Evolutionary conservation across 441 rosid species (phyloP).

Genomic region (Omphalea diandra): DNA sequence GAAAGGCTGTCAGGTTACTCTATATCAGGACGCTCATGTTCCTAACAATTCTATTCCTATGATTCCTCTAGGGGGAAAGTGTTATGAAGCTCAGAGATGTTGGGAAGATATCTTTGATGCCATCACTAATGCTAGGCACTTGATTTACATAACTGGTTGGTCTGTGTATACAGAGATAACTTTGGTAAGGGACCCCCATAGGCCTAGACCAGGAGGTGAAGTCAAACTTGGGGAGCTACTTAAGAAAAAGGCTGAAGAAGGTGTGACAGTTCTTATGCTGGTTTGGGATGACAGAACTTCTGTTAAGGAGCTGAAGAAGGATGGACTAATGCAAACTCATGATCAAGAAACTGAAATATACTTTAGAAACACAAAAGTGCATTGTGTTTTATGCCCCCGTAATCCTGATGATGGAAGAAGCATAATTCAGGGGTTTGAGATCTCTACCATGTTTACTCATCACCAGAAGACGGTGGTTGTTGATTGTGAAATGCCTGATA

Average conservation of each 20-base stretch:
- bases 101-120: slow-evolving; percentile 66
- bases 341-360: slow-evolving; percentile 37
- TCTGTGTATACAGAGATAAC: slow-evolving; percentile 26
- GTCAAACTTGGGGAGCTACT: slow-evolving; percentile 35
- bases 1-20: slow-evolving; percentile 70
- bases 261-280: slow-evolving; percentile 40
- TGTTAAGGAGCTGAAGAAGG: slow-evolving; percentile 27
- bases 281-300: slow-evolving; percentile 50
- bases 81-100: slow-evolving; percentile 72
- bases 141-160: slow-evolving; percentile 44
- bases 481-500: slow-evolving; percentile 23
- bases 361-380: slow-evolving; percentile 34
- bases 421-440: slow-evolving; percentile 24
- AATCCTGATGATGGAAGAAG: slow-evolving; percentile 33
- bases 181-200: slow-evolving; percentile 29
- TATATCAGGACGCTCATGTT: slow-evolving; percentile 92
- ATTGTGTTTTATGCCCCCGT: slow-evolving; percentile 31
- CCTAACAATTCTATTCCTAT: slow-evolving; percentile 65
- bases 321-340: slow-evolving; percentile 46
- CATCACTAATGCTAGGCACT: slow-evolving; percentile 29
- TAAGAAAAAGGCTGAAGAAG: slow-evolving; percentile 38
- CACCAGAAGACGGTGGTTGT: slow-evolving; percentile 43
- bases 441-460: slow-evolving; percentile 37
- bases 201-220: slow-evolving; percentile 21
- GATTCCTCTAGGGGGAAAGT: slow-evolving; percentile 57